A percentile compares a stretch with the other conserved stretches of the same genome.
Conservation (phyloP, 1,139 yeast genomes). For the Sugiyamaella castrensis region DNA sequence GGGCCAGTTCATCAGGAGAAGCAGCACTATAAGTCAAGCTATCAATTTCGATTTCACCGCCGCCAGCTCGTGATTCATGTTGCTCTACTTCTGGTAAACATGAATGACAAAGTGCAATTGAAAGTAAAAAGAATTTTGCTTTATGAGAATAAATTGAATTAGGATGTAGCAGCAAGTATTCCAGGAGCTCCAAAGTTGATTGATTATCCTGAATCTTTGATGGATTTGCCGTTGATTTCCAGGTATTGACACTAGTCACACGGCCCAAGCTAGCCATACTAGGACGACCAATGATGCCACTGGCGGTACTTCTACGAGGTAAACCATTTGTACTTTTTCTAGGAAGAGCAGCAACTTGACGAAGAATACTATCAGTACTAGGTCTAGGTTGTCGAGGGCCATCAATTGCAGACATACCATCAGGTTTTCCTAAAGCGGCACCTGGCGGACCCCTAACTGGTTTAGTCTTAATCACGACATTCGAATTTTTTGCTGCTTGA, state of each 20-base stretch:
- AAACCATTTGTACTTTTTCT: conserved; percentile 29
- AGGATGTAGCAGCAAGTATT: conserved; percentile 70
- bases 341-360: conserved; percentile 38
- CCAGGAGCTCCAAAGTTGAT: conserved; percentile 61
- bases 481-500: neutral
- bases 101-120: conserved; percentile 84
- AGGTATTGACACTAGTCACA: conserved; percentile 27
- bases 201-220: conserved; percentile 39
- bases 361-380: conserved; percentile 33
- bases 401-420: conserved; percentile 9
- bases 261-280: conserved; percentile 47
- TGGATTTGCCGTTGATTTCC: conserved; percentile 41
- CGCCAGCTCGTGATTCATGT: conserved; percentile 18
- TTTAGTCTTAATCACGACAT: neutral
- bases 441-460: conserved; percentile 4
- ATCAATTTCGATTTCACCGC: conserved; percentile 42
- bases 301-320: conserved; percentile 11
- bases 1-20: conserved; percentile 93
- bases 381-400: conserved; percentile 19
- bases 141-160: conserved; percentile 63
- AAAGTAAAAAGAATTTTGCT: conserved; percentile 73
- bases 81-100: conserved; percentile 63
- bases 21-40: conserved; percentile 79
- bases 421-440: conserved; percentile 13
- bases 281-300: conserved; percentile 44